Conservation (phyloP, 2,329 filamentous ascomycete genomes). For the Ascomycota sp. region DNA sequence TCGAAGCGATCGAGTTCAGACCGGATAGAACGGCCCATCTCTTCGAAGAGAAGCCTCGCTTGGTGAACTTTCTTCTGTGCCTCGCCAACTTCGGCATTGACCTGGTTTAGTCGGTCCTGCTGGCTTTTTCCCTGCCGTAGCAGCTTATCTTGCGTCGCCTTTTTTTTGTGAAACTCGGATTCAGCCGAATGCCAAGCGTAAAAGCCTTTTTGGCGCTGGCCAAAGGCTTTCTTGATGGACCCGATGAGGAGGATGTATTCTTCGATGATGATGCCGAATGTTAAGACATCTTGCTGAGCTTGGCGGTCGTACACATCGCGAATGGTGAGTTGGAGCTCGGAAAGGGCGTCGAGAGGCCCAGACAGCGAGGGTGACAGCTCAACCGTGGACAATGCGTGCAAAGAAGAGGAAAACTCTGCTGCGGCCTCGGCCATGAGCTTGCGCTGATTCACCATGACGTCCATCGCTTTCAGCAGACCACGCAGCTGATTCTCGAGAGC, state of each 20-base stretch:
- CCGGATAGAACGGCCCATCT: constrained; percentile 90
- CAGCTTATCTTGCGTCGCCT: constrained; percentile 80
- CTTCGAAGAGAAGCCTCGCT: constrained; percentile 75
- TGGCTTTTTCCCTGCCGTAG: constrained; percentile 85
- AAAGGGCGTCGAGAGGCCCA: constrained; percentile 73
- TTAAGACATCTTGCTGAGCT: constrained; percentile 89
- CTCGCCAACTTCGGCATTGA: constrained; percentile 84
- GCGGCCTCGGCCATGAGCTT: constrained; percentile 89
- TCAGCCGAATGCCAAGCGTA: constrained; percentile 88
- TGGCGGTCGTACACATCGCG: constrained; percentile 90
- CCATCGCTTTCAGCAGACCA: constrained; percentile 78
- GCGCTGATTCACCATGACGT: constrained; percentile 76
- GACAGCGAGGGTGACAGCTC: constrained; percentile 81
- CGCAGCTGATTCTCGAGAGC: constrained; percentile 83
- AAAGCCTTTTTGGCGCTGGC: constrained; percentile 85
- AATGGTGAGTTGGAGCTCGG: constrained; percentile 83
- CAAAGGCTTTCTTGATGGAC: constrained; percentile 82
- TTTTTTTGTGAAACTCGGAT: constrained; percentile 75
- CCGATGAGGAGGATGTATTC: constrained; percentile 95
- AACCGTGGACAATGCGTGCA: constrained; percentile 82
- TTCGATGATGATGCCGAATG: constrained; percentile 90
- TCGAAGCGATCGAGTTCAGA: constrained; percentile 85
- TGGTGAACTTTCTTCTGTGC: constrained; percentile 87
- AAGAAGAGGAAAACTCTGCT: constrained; percentile 75
- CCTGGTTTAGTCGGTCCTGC: constrained; percentile 83